A percentile compares a stretch with the other conserved stretches of the same genome.
Evolutionary conservation across 2,329 filamentous ascomycete species (phyloP).

Genomic region (Sarocladiaceae sp.): DNA sequence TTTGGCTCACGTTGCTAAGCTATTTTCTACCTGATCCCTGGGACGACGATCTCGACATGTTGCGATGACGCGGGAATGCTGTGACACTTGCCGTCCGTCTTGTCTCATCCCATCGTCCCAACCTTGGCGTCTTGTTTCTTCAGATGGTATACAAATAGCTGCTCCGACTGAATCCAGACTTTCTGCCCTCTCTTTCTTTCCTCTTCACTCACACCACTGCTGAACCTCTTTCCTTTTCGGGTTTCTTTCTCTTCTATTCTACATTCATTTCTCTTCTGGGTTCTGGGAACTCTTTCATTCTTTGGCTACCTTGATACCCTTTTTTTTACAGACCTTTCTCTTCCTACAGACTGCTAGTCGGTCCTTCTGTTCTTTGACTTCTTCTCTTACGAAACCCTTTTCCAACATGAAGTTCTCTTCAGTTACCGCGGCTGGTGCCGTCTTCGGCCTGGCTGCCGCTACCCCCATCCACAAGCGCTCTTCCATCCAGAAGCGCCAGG

Average conservation of each 20-base stretch:
- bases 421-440: constrained; percentile 6
- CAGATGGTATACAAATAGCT: no score
- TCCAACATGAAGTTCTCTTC: constrained; percentile 16
- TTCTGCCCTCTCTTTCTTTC: not conserved
- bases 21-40: constrained; percentile 5
- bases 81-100: no score
- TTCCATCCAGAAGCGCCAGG: constrained; percentile 29
- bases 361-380: not conserved
- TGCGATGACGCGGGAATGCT: not conserved
- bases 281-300: constrained; percentile 10
- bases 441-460: constrained; percentile 15
- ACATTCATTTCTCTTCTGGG: not conserved
- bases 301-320: constrained; percentile 8
- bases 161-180: not conserved
- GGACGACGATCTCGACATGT: constrained; percentile 5
- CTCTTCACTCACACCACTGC: constrained; percentile 2
- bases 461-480: constrained; percentile 12
- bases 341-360: constrained; percentile 6
- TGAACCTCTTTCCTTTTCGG: constrained; percentile 7
- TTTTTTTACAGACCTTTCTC: constrained; percentile 2
- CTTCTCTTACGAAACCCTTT: not conserved
- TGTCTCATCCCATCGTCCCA: not conserved
- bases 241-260: not conserved
- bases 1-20: no score
- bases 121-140: no score